Evolutionary conservation across 441 rosid species (phyloP).

Genomic region (Erodium moschatum): DNA sequence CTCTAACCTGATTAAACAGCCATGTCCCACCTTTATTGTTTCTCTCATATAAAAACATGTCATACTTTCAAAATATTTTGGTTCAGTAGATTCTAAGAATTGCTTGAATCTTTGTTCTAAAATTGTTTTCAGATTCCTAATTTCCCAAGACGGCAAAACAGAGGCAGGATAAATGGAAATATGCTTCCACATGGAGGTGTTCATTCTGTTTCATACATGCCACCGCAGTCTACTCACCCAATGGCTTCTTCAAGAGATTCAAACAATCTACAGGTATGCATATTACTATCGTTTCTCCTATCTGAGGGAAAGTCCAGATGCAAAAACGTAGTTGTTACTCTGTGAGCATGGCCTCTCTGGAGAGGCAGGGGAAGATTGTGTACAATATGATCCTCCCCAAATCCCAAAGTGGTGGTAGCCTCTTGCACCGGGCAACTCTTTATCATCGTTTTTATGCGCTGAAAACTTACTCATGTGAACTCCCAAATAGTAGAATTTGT

Average conservation of each 20-base stretch:
- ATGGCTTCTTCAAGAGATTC: constrained; percentile 30
- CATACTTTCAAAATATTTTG: neutral
- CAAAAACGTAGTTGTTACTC: too few relatives aligned
- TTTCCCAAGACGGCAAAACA: constrained; percentile 37
- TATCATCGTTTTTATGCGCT: neutral
- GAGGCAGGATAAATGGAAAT: constrained; percentile 41
- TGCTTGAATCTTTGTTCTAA: neutral
- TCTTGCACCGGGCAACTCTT: too few relatives aligned
- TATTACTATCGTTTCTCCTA: neutral
- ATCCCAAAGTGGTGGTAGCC: too few relatives aligned
- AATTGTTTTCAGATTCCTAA: constrained; percentile 31
- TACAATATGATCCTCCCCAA: too few relatives aligned
- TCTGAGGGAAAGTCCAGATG: neutral
- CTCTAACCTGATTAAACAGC: neutral
- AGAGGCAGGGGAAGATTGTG: too few relatives aligned
- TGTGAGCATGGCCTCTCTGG: too few relatives aligned
- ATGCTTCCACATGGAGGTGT: constrained; percentile 28
- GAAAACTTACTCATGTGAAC: neutral
- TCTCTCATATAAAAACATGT: neutral
- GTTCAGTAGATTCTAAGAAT: neutral
- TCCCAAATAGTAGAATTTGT: neutral
- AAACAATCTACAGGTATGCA: constrained; percentile 36
- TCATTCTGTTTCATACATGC: constrained; percentile 23
- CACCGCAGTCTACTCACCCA: constrained; percentile 29
- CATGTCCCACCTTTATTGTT: neutral